Conservation (phyloP, 1,139 yeast species). For the Debaryomyces fabryi region DNA sequence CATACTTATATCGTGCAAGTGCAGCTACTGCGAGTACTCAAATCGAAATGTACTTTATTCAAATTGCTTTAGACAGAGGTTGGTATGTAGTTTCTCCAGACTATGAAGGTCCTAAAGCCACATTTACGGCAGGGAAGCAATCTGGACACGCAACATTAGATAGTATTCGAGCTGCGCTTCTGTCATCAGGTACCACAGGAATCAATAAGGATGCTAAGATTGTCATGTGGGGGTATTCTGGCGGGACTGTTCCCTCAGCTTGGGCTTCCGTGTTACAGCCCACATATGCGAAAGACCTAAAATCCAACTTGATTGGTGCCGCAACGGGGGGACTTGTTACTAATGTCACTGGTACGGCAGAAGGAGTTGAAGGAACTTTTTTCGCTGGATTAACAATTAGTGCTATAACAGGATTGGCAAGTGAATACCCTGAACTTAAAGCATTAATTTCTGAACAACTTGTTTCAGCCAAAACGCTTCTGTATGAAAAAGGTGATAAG, state of each 20-base stretch:
- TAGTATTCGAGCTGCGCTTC: constrained; percentile 32
- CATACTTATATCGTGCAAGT: constrained; percentile 24
- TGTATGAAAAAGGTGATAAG: constrained; percentile 14
- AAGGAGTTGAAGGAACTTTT: constrained; percentile 23
- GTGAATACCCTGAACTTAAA: constrained; percentile 29
- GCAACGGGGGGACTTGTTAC: constrained; percentile 36
- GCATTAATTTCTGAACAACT: constrained; percentile 6
- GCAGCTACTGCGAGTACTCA: constrained; percentile 21
- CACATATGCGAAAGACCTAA: constrained; percentile 34
- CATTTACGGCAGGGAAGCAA: constrained; percentile 34
- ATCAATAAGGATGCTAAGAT: constrained; percentile 28
- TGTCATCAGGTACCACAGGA: constrained; percentile 29
- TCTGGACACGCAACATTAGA: constrained; percentile 37
- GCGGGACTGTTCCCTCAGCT: constrained; percentile 39
- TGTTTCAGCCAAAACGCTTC: constrained; percentile 13
- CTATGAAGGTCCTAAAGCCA: constrained; percentile 31
- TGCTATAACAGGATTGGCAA: constrained; percentile 29
- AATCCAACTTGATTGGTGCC: constrained; percentile 26
- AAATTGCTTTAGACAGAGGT: constrained; percentile 30
- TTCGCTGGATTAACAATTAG: constrained; percentile 31
- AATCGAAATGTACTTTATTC: constrained; percentile 31
- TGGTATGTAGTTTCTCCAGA: constrained; percentile 41
- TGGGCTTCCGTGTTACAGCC: constrained; percentile 42
- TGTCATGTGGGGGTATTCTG: constrained; percentile 43
- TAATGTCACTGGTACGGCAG: constrained; percentile 24